These are phyloP conservation scores for Ambrosia artemisiifolia DNA, from an alignment of 129 eudicot species.

Conservation along the genomic window DNA sequence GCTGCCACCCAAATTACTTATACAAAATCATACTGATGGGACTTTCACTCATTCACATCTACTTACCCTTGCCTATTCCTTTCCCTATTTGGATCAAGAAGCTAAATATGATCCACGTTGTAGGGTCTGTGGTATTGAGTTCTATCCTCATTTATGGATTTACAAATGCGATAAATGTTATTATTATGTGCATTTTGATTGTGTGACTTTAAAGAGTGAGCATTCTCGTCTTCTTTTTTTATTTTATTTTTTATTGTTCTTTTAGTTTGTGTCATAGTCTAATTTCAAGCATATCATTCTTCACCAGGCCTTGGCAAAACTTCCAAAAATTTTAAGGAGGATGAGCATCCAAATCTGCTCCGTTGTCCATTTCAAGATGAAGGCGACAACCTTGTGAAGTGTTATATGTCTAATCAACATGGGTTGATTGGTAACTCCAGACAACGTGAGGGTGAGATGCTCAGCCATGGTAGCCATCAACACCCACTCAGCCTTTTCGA, in stretches of 20 bases:
- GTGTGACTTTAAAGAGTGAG: conserved; percentile 3
- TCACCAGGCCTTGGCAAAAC: conserved; percentile 3
- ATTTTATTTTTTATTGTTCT: not conserved
- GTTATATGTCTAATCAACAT: not conserved
- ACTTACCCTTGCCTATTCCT: conserved; percentile 5
- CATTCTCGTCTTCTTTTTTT: not conserved
- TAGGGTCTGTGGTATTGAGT: not conserved
- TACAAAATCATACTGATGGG: not conserved
- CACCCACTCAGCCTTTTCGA: conserved; percentile 9
- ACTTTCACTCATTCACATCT: not conserved
- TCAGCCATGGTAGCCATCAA: not conserved
- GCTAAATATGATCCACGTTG: not conserved
- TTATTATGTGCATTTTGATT: not conserved
- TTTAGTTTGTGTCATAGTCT: not conserved
- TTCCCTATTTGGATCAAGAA: not conserved
- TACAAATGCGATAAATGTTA: conserved; percentile 8
- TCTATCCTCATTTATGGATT: not conserved
- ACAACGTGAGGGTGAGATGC: not conserved
- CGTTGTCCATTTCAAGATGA: not conserved
- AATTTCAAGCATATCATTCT: not conserved
- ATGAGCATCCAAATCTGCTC: not conserved
- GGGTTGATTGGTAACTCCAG: not conserved
- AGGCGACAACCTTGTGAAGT: conserved; percentile 9
- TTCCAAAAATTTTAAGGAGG: not conserved
- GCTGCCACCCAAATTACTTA: not conserved